Evolutionary conservation across 805 yeast genomes (phyloP).

Genomic region (Starmerella tilneyi): DNA sequence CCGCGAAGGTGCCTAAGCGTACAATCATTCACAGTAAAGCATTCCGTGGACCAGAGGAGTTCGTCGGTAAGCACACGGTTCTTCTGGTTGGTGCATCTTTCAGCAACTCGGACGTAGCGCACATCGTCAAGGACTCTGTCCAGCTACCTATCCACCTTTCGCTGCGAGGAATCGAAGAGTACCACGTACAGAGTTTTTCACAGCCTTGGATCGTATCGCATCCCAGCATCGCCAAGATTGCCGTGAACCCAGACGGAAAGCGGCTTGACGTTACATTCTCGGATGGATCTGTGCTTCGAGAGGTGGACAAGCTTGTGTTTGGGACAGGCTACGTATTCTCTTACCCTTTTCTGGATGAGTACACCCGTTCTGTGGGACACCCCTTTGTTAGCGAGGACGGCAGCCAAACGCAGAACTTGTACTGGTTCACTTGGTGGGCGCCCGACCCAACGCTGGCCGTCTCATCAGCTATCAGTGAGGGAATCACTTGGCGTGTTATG

Average conservation of each 20-base stretch:
- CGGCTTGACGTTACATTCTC: constrained; percentile 8
- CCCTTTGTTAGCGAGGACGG: constrained; percentile 12
- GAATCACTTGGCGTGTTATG: constrained; percentile 18
- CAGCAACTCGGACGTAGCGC: constrained; percentile 20
- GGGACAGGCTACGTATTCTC: constrained; percentile 21
- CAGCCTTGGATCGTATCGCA: constrained; percentile 23
- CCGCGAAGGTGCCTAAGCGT: constrained; percentile 25
- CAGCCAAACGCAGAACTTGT: constrained; percentile 13
- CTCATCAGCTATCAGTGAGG: constrained; percentile 15
- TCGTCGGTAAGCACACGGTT: constrained; percentile 27
- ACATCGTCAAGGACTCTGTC: constrained; percentile 25
- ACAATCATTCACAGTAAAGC: constrained; percentile 29
- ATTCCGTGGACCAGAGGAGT: constrained; percentile 28
- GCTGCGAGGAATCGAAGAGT: constrained; percentile 22
- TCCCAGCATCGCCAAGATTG: constrained; percentile 5
- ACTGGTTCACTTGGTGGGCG: constrained; percentile 23
- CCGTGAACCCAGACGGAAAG: background rate
- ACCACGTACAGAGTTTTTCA: constrained; percentile 14
- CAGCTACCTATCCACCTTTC: constrained; percentile 21
- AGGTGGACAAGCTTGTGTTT: constrained; percentile 16
- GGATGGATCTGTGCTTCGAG: constrained; percentile 7
- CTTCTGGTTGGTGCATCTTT: constrained; percentile 28
- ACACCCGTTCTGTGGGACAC: constrained; percentile 7
- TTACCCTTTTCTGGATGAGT: constrained; percentile 19
- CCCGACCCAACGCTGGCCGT: constrained; percentile 18